A percentile compares a stretch with the other conserved stretches of the same genome.
Evolutionary conservation across 768 basidiomycete species (phyloP).

Genomic region (Hygrocybe punicea): DNA sequence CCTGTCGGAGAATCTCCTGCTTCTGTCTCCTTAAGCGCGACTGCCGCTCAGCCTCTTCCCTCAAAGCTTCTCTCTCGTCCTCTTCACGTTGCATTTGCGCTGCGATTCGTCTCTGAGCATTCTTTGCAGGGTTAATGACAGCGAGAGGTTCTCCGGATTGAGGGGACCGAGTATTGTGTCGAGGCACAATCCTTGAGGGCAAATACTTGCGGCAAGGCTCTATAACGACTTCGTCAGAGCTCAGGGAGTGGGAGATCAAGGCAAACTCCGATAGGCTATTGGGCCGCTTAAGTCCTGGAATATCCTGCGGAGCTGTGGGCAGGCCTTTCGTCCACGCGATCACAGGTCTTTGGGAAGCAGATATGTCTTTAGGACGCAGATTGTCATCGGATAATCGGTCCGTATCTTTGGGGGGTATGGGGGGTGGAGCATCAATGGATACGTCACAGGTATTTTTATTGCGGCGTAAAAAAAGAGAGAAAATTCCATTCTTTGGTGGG

Average conservation of each 20-base stretch:
- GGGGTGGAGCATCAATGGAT: slow-evolving; percentile 31
- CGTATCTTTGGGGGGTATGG: slow-evolving; percentile 48
- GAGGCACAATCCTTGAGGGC: slow-evolving; percentile 1
- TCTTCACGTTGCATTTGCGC: slow-evolving; percentile 32
- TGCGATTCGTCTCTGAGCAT: slow-evolving; percentile 22
- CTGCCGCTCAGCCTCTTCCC: slow-evolving; percentile 46
- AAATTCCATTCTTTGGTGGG: slow-evolving; percentile 21
- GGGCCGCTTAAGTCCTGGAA: neutral
- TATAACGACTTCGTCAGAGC: too few relatives aligned
- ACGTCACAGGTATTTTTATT: slow-evolving; percentile 28
- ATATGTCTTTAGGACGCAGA: neutral
- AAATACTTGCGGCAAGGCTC: neutral
- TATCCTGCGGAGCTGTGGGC: neutral
- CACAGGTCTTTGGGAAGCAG: neutral
- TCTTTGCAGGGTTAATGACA: slow-evolving; percentile 21
- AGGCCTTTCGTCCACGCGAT: slow-evolving; percentile 5
- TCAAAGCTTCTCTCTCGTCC: slow-evolving; percentile 43
- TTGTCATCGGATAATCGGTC: slow-evolving; percentile 13
- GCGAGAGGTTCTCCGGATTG: slow-evolving; percentile 3
- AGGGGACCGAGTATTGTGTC: slow-evolving; percentile 7
- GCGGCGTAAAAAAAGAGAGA: slow-evolving; percentile 39
- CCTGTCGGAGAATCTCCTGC: slow-evolving; percentile 40
- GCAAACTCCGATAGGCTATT: neutral
- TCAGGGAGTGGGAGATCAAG: too few relatives aligned
- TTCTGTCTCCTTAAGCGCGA: slow-evolving; percentile 40